Conservation (phyloP, 148 eudicot genomes). For the Cornus suecica region DNA sequence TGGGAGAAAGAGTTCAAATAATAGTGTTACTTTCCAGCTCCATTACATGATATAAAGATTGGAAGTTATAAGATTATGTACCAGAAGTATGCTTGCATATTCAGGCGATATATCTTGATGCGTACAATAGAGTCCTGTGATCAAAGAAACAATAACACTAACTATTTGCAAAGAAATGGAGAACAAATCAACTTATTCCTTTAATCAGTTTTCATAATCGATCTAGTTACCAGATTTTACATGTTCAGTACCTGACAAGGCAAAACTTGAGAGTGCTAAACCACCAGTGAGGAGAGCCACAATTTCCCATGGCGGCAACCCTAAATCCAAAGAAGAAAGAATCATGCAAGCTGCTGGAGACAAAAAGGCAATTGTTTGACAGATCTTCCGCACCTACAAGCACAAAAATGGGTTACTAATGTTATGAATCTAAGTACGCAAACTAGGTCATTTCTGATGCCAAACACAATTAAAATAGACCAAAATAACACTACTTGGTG, state of each 20-base stretch:
- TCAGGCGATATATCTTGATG: constrained; percentile 99
- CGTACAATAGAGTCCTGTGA: constrained; percentile 89
- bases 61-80: constrained; percentile 25
- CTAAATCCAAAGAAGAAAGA: constrained; percentile 76
- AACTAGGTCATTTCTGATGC: neutral
- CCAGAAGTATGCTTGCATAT: constrained; percentile 97
- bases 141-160: neutral
- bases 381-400: constrained; percentile 82
- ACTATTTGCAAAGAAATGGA: neutral
- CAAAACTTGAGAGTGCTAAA: constrained; percentile 95
- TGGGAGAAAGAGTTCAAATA: neutral
- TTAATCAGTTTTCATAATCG: neutral
- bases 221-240: neutral
- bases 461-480: no score
- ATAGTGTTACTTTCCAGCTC: neutral
- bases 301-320: constrained; percentile 83
- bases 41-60: neutral
- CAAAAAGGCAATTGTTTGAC: constrained; percentile 85
- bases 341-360: constrained; percentile 98
- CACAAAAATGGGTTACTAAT: constrained; percentile 7
- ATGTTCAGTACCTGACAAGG: constrained; percentile 69
- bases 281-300: constrained; percentile 81
- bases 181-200: neutral
- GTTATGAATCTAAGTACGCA: neutral
- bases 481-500: no score